Conservation (phyloP, 106 monocot genomes). For the Amphibolis antarctica region DNA sequence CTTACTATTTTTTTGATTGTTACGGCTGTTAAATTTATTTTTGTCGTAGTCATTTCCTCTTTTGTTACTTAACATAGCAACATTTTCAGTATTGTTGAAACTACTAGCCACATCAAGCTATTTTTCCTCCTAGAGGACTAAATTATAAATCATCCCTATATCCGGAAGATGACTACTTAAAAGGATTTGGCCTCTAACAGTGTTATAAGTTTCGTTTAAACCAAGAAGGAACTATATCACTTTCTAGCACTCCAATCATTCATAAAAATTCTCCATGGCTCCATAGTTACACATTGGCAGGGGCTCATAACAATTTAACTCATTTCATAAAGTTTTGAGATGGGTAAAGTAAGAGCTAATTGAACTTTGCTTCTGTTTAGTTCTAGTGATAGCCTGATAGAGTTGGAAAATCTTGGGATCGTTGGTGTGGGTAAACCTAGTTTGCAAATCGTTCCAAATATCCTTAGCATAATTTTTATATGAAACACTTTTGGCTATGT, state of each 20-base stretch:
- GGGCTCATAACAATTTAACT: neutral
- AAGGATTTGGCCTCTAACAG: neutral
- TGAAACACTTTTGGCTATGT: neutral
- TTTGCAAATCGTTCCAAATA: neutral
- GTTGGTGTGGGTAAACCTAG: neutral
- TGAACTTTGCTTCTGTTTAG: neutral
- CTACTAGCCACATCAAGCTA: neutral
- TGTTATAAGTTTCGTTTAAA: neutral
- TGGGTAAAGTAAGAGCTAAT: neutral
- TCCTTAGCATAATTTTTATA: neutral
- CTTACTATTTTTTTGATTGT: no score
- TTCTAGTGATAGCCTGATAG: neutral
- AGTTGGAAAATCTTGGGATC: neutral
- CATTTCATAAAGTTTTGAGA: neutral
- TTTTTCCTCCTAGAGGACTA: neutral
- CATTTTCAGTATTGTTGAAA: neutral
- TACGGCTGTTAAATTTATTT: no score
- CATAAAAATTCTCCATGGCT: neutral
- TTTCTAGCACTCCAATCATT: neutral
- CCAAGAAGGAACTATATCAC: neutral
- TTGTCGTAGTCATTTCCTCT: no score
- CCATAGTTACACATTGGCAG: neutral
- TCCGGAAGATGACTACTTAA: neutral
- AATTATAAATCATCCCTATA: neutral
- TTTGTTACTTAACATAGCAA: no score